Evolutionary conservation across 495 filamentous ascomycete species (phyloP).

Genomic region (Jackrogersella multiformis): DNA sequence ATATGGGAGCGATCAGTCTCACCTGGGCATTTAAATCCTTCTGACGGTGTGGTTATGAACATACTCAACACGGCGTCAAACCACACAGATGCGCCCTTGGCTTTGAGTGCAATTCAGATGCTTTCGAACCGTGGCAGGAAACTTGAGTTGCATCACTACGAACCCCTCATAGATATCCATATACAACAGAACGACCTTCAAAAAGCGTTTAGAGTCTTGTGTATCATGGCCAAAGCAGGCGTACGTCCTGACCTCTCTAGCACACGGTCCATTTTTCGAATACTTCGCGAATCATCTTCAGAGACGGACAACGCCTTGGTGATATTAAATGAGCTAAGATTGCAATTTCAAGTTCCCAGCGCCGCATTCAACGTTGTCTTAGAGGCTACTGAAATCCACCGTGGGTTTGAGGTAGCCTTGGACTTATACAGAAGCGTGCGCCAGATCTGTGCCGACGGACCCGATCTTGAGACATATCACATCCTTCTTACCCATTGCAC

Average conservation of each 20-base stretch:
- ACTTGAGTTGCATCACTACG: constrained; percentile 75
- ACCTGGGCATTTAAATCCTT: constrained; percentile 68
- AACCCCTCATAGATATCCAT: constrained; percentile 75
- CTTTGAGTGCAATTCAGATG: constrained; percentile 68
- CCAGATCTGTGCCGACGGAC: constrained; percentile 64
- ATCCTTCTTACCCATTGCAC: constrained; percentile 70
- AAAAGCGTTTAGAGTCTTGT: constrained; percentile 68
- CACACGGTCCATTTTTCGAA: constrained; percentile 64
- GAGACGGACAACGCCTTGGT: constrained; percentile 58
- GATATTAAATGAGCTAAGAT: constrained; percentile 62
- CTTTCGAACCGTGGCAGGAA: constrained; percentile 62
- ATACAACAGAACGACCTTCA: constrained; percentile 61
- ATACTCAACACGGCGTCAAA: constrained; percentile 75
- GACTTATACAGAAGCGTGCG: constrained; percentile 76
- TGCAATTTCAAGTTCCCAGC: constrained; percentile 58
- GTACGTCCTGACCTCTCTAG: constrained; percentile 61
- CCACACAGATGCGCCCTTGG: constrained; percentile 71
- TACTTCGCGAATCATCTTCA: constrained; percentile 45
- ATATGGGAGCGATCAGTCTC: constrained; percentile 71
- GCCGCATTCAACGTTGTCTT: constrained; percentile 71
- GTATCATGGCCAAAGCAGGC: constrained; percentile 72
- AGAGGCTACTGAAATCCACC: constrained; percentile 58
- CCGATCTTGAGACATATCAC: constrained; percentile 71
- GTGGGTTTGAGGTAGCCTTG: constrained; percentile 64
- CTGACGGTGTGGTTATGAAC: constrained; percentile 68